These are phyloP conservation scores for Tetracladium maxilliforme DNA, from an alignment of 2,329 filamentous ascomycete species.

Conservation along the genomic window DNA sequence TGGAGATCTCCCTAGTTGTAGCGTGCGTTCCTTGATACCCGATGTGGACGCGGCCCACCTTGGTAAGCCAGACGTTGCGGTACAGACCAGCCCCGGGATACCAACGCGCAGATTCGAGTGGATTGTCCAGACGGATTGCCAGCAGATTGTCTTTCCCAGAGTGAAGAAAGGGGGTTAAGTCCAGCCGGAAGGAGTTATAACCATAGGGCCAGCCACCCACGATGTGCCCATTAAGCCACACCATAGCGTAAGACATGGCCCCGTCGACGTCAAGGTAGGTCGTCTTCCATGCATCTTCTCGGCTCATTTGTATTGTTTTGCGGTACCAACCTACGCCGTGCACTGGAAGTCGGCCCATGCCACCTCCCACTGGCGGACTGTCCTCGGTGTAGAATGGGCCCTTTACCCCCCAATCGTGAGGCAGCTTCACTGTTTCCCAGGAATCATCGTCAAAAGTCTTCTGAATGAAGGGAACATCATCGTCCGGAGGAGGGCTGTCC, in stretches of 20 bases:
- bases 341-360: slow-evolving; percentile 27
- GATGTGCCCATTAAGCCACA: slow-evolving; percentile 7
- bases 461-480: slow-evolving; percentile 16
- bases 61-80: slow-evolving; percentile 37
- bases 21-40: slow-evolving; percentile 33
- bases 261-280: slow-evolving; percentile 23
- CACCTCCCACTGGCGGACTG: slow-evolving; percentile 18
- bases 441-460: slow-evolving; percentile 19
- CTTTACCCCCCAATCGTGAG: slow-evolving; percentile 33
- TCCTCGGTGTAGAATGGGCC: slow-evolving; percentile 24
- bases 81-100: slow-evolving; percentile 39
- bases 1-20: slow-evolving; percentile 27
- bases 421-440: slow-evolving; percentile 25
- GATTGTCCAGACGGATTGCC: slow-evolving; percentile 35
- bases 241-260: slow-evolving; percentile 6
- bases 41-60: slow-evolving; percentile 27
- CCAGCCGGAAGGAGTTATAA: slow-evolving; percentile 30
- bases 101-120: slow-evolving; percentile 31
- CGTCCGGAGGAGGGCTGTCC: slow-evolving; percentile 11
- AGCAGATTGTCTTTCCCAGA: slow-evolving; percentile 22
- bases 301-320: slow-evolving; percentile 16
- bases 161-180: slow-evolving; percentile 27
- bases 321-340: slow-evolving; percentile 41
- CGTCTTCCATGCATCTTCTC: slow-evolving; percentile 18
- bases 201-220: slow-evolving; percentile 7